Evolutionary conservation across 768 basidiomycete species (phyloP).

Genomic region (Suillus weaverae): DNA sequence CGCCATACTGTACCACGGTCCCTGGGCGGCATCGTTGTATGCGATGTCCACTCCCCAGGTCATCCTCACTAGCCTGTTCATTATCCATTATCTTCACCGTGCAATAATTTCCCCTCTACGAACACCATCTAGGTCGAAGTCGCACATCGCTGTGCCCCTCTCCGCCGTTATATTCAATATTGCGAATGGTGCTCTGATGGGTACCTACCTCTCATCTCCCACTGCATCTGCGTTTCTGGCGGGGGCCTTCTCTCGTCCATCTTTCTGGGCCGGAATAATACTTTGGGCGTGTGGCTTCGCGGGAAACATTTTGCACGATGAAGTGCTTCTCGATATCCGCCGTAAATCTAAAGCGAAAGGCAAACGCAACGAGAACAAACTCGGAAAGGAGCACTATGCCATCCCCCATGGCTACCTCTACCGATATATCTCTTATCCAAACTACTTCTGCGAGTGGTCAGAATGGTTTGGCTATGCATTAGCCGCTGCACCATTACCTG

Average conservation of each 20-base stretch:
- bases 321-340: conserved; percentile 81
- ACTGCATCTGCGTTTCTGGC: conserved; percentile 45
- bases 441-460: conserved; percentile 93
- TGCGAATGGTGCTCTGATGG: conserved; percentile 61
- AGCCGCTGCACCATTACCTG: conserved; percentile 58
- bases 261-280: conserved; percentile 62
- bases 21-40: conserved; percentile 40
- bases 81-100: conserved; percentile 85
- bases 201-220: conserved; percentile 66
- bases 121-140: conserved; percentile 74
- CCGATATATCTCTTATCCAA: conserved; percentile 81
- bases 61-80: conserved; percentile 57
- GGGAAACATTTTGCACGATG: conserved; percentile 89
- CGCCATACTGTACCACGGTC: conserved; percentile 48
- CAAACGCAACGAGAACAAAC: conserved; percentile 24
- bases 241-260: conserved; percentile 31
- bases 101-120: conserved; percentile 77
- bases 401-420: conserved; percentile 82
- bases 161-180: conserved; percentile 64
- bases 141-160: conserved; percentile 66
- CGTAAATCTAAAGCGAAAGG: conserved; percentile 52
- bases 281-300: conserved; percentile 72
- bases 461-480: conserved; percentile 92
- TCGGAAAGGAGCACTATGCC: conserved; percentile 58
- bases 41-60: conserved; percentile 42